These are phyloP conservation scores for Aspergillus mulundensis DNA, from an alignment of 495 filamentous ascomycete genomes.

Conservation along the genomic window DNA sequence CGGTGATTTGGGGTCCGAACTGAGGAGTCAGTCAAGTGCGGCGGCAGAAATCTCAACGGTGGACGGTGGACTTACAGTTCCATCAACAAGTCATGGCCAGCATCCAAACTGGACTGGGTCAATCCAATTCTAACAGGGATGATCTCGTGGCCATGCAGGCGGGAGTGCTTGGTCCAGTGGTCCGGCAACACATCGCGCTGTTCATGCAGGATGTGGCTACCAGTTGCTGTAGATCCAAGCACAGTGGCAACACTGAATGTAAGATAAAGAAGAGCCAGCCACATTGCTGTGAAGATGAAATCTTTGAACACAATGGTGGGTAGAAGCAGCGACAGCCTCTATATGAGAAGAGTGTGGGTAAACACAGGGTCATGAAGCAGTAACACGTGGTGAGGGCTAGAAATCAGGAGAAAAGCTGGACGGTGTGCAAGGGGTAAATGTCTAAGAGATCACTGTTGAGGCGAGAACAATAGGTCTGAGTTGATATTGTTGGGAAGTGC, in stretches of 20 bases:
- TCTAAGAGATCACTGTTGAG: not conserved
- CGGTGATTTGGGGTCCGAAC: constrained; percentile 37
- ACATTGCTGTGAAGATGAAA: not conserved
- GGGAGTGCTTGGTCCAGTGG: constrained; percentile 2
- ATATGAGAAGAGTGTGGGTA: not conserved
- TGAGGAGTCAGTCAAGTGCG: not conserved
- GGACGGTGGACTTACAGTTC: constrained; percentile 40
- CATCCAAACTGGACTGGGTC: constrained; percentile 50
- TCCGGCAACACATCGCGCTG: not conserved
- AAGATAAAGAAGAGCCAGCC: not conserved
- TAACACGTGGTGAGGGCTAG: not conserved
- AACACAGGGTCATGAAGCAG: not conserved
- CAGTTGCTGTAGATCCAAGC: not conserved
- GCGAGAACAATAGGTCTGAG: not conserved
- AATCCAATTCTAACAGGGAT: constrained; percentile 49
- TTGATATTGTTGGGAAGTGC: not conserved
- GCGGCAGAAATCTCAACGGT: not conserved
- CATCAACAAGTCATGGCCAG: constrained; percentile 52
- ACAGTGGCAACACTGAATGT: not conserved
- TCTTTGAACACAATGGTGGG: not conserved
- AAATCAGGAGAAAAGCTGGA: not conserved
- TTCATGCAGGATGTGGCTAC: constrained; percentile 8
- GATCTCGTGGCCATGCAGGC: not conserved
- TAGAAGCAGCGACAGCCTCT: not conserved
- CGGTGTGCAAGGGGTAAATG: no score